These are phyloP conservation scores for Penicillium verrucosum DNA, from an alignment of 2,329 filamentous ascomycete genomes.

Conservation along the genomic window DNA sequence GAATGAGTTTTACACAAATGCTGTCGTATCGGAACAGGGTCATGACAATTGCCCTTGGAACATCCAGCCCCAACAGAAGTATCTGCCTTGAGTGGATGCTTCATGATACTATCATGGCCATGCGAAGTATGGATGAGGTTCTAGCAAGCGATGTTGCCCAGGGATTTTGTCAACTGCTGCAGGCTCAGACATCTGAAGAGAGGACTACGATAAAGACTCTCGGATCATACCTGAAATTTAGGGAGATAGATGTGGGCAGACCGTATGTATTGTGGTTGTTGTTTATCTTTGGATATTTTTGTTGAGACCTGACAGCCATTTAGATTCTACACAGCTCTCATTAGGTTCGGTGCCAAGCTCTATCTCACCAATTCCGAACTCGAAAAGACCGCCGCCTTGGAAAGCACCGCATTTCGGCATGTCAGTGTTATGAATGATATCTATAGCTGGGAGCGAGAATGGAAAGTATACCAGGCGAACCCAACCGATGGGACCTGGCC, in stretches of 20 bases:
- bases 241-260: constrained; percentile 17
- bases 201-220: constrained; percentile 11
- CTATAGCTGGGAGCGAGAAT: constrained; percentile 22
- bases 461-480: constrained; percentile 11
- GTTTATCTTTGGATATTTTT: neutral
- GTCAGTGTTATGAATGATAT: constrained; percentile 19
- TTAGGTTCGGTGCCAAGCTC: constrained; percentile 17
- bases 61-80: constrained; percentile 2
- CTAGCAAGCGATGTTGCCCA: constrained; percentile 11
- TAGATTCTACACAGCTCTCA: constrained; percentile 19
- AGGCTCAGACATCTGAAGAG: constrained; percentile 14
- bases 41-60: constrained; percentile 8
- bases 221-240: constrained; percentile 14
- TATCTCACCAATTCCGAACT: constrained; percentile 8
- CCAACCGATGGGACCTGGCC: constrained; percentile 14
- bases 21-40: constrained; percentile 13
- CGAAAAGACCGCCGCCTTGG: constrained; percentile 3
- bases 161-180: constrained; percentile 17
- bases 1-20: constrained; percentile 17
- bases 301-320: neutral
- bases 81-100: constrained; percentile 18
- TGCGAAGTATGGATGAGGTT: constrained; percentile 11
- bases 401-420: constrained; percentile 17
- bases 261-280: constrained; percentile 3
- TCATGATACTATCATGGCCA: constrained; percentile 11